These are phyloP conservation scores for Colletotrichum eleusines DNA, from an alignment of 2,329 filamentous ascomycete species.

Conservation along the genomic window DNA sequence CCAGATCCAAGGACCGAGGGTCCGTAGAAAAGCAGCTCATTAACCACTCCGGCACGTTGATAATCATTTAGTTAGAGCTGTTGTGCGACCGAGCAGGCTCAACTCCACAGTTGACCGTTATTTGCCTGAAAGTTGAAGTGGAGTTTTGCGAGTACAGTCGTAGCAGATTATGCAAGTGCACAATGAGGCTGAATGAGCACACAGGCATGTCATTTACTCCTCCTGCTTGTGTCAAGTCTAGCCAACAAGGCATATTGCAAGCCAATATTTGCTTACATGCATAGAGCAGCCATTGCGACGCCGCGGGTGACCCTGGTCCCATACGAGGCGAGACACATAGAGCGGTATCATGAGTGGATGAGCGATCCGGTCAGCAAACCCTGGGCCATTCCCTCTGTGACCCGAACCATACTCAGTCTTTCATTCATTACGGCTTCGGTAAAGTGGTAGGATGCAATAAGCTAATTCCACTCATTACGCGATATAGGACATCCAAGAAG, in stretches of 20 bases:
- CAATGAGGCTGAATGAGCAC: constrained; percentile 60
- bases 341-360: constrained; percentile 92
- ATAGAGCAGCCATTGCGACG: constrained; percentile 72
- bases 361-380: constrained; percentile 71
- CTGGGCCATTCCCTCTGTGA: neutral
- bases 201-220: constrained; percentile 51
- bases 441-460: too few relatives aligned
- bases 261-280: constrained; percentile 1
- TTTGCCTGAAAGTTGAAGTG: constrained; percentile 9
- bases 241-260: too few relatives aligned
- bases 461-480: neutral
- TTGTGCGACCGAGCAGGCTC: neutral
- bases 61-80: neutral
- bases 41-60: constrained; percentile 42
- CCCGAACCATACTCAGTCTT: neutral
- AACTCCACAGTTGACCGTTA: neutral
- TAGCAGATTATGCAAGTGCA: constrained; percentile 8
- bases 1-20: neutral
- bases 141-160: neutral
- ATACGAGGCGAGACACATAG: constrained; percentile 85
- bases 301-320: constrained; percentile 80
- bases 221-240: neutral
- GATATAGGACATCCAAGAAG: constrained; percentile 77
- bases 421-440: neutral
- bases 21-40: constrained; percentile 41